Percentiles rank a stretch among this genome's conserved stretches.
Conservation (phyloP, 768 basidiomycete species). For the Daedalea quercina region DNA sequence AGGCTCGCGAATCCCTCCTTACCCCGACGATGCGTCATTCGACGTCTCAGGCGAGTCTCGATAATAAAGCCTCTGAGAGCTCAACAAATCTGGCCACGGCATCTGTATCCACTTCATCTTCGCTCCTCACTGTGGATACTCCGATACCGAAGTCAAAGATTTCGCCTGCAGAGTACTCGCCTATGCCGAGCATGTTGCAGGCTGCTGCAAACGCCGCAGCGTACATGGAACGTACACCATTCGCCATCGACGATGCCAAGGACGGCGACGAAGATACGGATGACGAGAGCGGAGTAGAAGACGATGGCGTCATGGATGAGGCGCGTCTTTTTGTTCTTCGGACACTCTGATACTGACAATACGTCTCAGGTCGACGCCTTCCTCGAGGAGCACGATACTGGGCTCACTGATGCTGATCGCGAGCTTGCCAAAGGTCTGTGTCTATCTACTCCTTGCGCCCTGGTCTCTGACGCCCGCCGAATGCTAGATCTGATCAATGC, state of each 20-base stretch:
- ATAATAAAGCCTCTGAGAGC: conserved; percentile 18
- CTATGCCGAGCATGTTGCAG: conserved; percentile 56
- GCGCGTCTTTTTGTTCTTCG: conserved; percentile 28
- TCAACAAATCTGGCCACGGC: conserved; percentile 13
- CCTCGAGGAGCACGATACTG: conserved; percentile 88
- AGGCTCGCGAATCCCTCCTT: conserved; percentile 80
- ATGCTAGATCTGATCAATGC: conserved; percentile 51
- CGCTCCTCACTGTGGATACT: conserved; percentile 46
- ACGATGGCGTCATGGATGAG: conserved; percentile 86
- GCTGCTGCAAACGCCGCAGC: conserved; percentile 71
- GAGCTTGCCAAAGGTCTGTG: conserved; percentile 65
- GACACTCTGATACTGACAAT: background rate
- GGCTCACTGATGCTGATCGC: conserved; percentile 73
- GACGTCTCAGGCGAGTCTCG: conserved; percentile 46
- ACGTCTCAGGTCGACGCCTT: conserved; percentile 75
- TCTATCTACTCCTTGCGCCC: background rate
- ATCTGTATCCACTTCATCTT: conserved; percentile 27
- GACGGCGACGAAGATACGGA: conserved; percentile 71
- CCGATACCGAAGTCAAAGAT: conserved; percentile 12
- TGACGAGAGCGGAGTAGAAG: conserved; percentile 42
- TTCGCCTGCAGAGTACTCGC: conserved; percentile 32
- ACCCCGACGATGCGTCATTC: conserved; percentile 62
- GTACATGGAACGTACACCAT: conserved; percentile 85
- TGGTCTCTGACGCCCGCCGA: background rate
- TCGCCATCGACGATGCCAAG: conserved; percentile 94